Base-by-base conservation (phyloP, 208 protist species). In the Wallacemonas collosoma region DNA sequence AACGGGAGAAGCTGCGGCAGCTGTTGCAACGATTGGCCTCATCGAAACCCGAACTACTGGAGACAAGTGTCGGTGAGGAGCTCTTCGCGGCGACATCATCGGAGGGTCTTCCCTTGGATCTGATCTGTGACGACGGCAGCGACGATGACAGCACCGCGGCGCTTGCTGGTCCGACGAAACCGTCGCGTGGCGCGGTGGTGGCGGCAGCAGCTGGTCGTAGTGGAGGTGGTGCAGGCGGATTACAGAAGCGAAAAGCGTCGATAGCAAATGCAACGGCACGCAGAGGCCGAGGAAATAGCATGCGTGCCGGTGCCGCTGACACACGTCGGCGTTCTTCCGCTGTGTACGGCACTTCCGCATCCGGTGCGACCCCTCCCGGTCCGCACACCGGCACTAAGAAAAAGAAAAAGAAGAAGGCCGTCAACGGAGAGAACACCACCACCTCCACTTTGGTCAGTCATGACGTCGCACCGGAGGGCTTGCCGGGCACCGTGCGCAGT, bases 331-430 rank as follows among this genome's bases (percentile, higher is more conserved):
- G 26, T 26, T 26, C 26, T 26, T 1, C 72, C 47, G 39, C 55
- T 68, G 26, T 71, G 64, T 2, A 58, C 7, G 14, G 50, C 0
- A 36, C 35, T 4, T 26, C 26, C 26, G 0, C 26, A 26, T 26
- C 26, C 26, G 26, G 26, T 26, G 26, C 26, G 26, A 26, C 26
- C 26, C 26, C 26, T 26, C 26, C 26, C 26, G 26, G 26, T 26
- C n/a, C 36, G 57, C 9, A 6, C 57, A 58, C 8, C 6, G 60
- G 40, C 4, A 65, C 44, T 9, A 65, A 65, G 60, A 65, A 65
- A 26, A 65, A 65, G 60, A 65, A 65, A 35, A 45, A 65, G 43
- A 65, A 48, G 60, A 65, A 65, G 43, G 40, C 26, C 54, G 54
- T 17, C 54, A 58, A 11, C 54, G 9, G 6, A 11, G 17, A 11